These are phyloP conservation scores for Populus deltoides DNA, from an alignment of 345 rosid species.

Conservation along the genomic window DNA sequence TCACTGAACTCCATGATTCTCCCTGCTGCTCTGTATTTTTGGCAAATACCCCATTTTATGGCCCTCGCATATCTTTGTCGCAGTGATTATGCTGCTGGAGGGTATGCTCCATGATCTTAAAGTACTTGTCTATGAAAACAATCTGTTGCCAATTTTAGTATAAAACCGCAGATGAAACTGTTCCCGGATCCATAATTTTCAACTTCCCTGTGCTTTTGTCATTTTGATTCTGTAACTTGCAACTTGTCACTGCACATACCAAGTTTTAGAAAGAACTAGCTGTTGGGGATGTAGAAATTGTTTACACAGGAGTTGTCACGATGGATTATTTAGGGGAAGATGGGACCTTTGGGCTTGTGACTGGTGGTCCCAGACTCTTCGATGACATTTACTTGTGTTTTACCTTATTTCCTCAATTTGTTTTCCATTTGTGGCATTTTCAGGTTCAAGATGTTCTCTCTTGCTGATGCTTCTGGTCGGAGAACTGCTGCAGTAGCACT, in stretches of 20 bases:
- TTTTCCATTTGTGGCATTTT: conserved; percentile 1
- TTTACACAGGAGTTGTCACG: background rate
- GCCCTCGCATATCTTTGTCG: conserved; percentile 88
- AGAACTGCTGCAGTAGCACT: conserved; percentile 76
- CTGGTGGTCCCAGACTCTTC: background rate
- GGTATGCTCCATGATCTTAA: conserved; percentile 43
- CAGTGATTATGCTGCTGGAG: conserved; percentile 90
- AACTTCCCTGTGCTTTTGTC: background rate
- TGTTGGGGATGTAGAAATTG: no score
- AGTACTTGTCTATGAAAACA: background rate
- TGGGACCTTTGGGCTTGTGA: background rate
- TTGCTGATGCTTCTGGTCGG: conserved; percentile 75
- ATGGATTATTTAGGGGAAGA: background rate
- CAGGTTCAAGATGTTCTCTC: conserved; percentile 91
- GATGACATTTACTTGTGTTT: background rate
- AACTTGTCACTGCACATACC: no score
- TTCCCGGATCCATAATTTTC: background rate
- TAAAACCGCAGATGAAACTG: background rate
- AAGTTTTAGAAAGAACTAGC: no score
- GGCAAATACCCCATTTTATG: conserved; percentile 99
- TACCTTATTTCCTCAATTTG: background rate
- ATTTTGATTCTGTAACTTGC: no score
- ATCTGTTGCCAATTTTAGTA: background rate
- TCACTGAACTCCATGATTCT: conserved; percentile 70
- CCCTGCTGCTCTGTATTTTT: conserved; percentile 91